Evolutionary conservation across 2,329 filamentous ascomycete genomes (phyloP).

Genomic region (Monosporascus cannonballus): DNA sequence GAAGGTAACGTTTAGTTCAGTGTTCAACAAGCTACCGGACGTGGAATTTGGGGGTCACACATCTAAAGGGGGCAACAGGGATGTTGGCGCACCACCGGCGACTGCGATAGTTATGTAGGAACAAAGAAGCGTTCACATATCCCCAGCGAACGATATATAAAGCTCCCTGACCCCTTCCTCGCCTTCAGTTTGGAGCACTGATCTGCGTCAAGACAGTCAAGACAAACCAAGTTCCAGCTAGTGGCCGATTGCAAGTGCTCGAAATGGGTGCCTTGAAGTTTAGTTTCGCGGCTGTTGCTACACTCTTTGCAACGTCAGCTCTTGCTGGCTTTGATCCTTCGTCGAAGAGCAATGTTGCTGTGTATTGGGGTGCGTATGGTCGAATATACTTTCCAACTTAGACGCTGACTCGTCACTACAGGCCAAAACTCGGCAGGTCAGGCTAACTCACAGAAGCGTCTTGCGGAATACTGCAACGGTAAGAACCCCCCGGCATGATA

Average conservation of each 20-base stretch:
- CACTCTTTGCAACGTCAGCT: constrained; percentile 1
- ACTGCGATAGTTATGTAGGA: neutral
- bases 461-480: constrained; percentile 53
- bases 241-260: neutral
- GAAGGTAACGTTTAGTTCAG: neutral
- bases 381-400: too few species aligned
- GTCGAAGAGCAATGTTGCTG: constrained; percentile 40
- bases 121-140: neutral
- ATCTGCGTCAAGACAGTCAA: neutral
- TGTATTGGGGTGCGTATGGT: constrained; percentile 18
- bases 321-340: constrained; percentile 36
- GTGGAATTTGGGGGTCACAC: neutral
- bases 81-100: neutral
- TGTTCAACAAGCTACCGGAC: neutral
- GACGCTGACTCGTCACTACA: neutral
- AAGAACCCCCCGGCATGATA: constrained; percentile 17
- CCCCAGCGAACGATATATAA: neutral
- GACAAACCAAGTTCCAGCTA: too few species aligned
- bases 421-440: constrained; percentile 51
- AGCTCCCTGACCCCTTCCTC: neutral
- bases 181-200: neutral
- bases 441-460: constrained; percentile 42
- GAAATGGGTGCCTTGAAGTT: neutral
- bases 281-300: neutral
- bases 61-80: neutral